phyloP scores from a whole-genome alignment of 768 basidiomycete genomes.

The Macrolepiota dolichaula region DNA sequence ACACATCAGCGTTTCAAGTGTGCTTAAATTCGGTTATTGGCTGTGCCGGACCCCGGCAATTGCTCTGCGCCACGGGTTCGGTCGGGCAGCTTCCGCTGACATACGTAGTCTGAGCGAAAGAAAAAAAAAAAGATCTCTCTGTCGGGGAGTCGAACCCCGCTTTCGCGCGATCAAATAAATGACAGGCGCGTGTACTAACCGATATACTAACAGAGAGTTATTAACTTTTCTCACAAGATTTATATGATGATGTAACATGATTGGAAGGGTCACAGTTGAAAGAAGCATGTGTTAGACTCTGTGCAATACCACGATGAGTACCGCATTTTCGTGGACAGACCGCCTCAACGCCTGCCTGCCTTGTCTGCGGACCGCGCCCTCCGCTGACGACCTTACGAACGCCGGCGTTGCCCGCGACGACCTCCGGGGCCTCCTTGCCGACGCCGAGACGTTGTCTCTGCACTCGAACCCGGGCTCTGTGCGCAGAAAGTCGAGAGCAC shows the following conservation, averaged over 20 bases:
- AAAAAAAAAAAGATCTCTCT: conserved; percentile 5
- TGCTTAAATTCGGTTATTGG: not conserved
- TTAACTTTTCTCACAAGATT: accelerated
- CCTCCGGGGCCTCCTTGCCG: conserved; percentile 39
- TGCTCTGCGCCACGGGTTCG: not conserved
- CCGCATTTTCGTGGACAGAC: conserved; percentile 57
- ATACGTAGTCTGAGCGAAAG: not conserved
- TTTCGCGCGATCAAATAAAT: conserved; percentile 12
- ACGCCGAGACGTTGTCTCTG: conserved; percentile 61
- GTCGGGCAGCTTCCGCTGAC: not conserved
- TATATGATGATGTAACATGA: not conserved
- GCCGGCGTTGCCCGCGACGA: conserved; percentile 29
- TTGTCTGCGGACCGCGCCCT: conserved; percentile 14
- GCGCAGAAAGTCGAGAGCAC: conserved; percentile 24
- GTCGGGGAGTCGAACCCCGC: conserved; percentile 19
- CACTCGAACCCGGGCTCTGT: conserved; percentile 52
- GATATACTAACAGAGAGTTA: conserved; percentile 9
- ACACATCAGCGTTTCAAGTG: not conserved
- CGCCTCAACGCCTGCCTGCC: conserved; percentile 39
- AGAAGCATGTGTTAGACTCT: conserved; percentile 1
- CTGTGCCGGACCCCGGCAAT: not conserved
- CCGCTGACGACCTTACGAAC: conserved; percentile 19
- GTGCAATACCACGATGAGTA: conserved; percentile 23
- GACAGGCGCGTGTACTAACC: conserved; percentile 10
- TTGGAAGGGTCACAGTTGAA: not conserved